These are phyloP conservation scores for Colletotrichum cuscutae DNA, from an alignment of 2,329 filamentous ascomycete genomes.

Conservation along the genomic window DNA sequence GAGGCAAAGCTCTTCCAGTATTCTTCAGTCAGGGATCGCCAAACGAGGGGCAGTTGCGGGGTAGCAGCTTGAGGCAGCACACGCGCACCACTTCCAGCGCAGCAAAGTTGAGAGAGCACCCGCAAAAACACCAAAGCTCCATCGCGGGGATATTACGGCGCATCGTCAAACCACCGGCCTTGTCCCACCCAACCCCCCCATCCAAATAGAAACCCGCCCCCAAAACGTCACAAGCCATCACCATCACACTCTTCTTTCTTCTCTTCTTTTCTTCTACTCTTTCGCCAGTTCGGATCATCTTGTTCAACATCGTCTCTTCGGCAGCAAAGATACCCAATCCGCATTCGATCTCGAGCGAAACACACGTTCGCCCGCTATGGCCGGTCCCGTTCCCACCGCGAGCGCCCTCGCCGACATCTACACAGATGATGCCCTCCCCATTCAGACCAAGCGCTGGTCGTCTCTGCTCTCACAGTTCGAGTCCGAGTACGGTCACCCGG, in stretches of 20 bases:
- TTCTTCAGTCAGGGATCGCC: constrained; percentile 7
- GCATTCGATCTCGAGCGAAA: constrained; percentile 14
- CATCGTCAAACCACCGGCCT: constrained; percentile 7
- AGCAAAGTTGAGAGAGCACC: constrained; percentile 3
- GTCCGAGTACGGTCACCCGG: constrained; percentile 72
- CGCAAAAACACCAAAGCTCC: constrained; percentile 34
- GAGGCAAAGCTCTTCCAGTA: not conserved
- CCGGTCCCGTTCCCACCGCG: constrained; percentile 76
- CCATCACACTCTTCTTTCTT: not conserved
- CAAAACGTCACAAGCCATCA: constrained; percentile 26
- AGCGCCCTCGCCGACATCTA: constrained; percentile 85
- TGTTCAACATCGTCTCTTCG: not conserved
- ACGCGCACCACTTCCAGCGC: constrained; percentile 9
- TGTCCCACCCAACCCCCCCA: constrained; percentile 18
- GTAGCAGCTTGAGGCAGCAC: constrained; percentile 2
- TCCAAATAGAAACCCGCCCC: constrained; percentile 6
- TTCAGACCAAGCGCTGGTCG: constrained; percentile 81
- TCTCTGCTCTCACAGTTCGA: constrained; percentile 77
- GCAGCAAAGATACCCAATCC: constrained; percentile 17
- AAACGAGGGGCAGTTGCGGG: constrained; percentile 36
- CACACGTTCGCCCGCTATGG: constrained; percentile 51
- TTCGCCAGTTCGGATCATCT: not conserved
- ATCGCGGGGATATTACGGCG: constrained; percentile 29
- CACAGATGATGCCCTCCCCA: constrained; percentile 74
- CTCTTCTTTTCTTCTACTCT: not conserved